Conservation (phyloP, 805 yeast genomes). For the Lipomyces sp. region DNA sequence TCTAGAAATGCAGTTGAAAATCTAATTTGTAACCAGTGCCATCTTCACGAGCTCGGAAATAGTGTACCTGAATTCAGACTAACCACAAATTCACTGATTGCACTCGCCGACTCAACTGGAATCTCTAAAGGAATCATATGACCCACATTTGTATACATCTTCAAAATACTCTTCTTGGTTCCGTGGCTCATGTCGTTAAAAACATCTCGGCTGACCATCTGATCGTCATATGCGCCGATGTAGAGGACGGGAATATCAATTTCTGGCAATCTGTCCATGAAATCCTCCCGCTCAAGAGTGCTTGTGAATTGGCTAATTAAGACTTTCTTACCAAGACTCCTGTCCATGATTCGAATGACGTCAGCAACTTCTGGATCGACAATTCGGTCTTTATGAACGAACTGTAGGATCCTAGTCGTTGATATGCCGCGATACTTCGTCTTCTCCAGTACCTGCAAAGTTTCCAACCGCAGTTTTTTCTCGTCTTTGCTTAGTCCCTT, state of each 20-base stretch:
- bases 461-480: neutral
- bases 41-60: no score
- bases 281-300: neutral
- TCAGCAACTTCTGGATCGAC: constrained; percentile 1
- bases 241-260: neutral
- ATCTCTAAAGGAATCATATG: constrained; percentile 1
- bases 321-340: neutral
- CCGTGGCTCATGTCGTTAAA: neutral
- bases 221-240: neutral
- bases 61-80: no score
- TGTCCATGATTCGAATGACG: neutral
- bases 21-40: no score
- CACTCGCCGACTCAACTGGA: neutral
- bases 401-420: neutral
- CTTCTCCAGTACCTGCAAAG: neutral
- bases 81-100: neutral
- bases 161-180: neutral
- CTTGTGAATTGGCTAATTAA: neutral
- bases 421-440: neutral
- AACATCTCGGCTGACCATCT: neutral
- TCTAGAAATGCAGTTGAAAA: no score
- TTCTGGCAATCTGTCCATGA: neutral
- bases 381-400: neutral
- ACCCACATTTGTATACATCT: neutral
- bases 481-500: neutral